phyloP scores from a whole-genome alignment of 805 yeast genomes.

The Yarrowia phangngaensis region DNA sequence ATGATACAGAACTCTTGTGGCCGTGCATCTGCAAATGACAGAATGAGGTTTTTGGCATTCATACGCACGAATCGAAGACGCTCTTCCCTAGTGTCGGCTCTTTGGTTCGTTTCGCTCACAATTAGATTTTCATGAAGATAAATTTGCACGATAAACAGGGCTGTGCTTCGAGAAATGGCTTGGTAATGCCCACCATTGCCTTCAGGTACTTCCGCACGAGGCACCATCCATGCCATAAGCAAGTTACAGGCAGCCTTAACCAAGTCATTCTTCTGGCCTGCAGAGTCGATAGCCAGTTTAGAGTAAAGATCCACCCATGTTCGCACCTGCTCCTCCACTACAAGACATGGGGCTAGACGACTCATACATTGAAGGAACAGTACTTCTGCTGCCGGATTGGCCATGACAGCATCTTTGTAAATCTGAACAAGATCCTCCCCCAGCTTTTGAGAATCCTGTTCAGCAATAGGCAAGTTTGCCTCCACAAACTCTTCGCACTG shows the following conservation, averaged over 20 bases:
- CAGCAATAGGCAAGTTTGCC: conserved; percentile 16
- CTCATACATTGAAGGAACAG: conserved; percentile 37
- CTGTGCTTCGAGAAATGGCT: conserved; percentile 31
- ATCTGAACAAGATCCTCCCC: conserved; percentile 40
- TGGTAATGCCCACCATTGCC: conserved; percentile 28
- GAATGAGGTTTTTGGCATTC: conserved; percentile 45
- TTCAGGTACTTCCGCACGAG: conserved; percentile 29
- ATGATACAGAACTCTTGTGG: conserved; percentile 42
- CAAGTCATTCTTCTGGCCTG: conserved; percentile 48
- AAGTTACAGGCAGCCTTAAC: conserved; percentile 39
- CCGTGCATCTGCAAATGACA: conserved; percentile 44
- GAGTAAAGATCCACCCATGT: conserved; percentile 52
- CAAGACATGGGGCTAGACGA: conserved; percentile 37
- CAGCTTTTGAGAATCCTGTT: conserved; percentile 34
- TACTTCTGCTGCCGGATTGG: conserved; percentile 31
- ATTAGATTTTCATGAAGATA: conserved; percentile 30
- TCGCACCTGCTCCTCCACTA: conserved; percentile 36
- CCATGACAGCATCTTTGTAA: conserved; percentile 30
- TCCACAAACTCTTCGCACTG: conserved; percentile 13
- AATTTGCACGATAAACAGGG: conserved; percentile 34
- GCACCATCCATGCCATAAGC: conserved; percentile 35
- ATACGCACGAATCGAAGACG: conserved; percentile 47
- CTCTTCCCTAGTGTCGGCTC: conserved; percentile 42
- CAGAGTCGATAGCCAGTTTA: conserved; percentile 55
- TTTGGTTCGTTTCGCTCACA: conserved; percentile 36